Percentiles rank a stretch among this genome's conserved stretches.
These are phyloP conservation scores for Neurospora sp. DNA, from an alignment of 495 filamentous ascomycete genomes.

Conservation along the genomic window DNA sequence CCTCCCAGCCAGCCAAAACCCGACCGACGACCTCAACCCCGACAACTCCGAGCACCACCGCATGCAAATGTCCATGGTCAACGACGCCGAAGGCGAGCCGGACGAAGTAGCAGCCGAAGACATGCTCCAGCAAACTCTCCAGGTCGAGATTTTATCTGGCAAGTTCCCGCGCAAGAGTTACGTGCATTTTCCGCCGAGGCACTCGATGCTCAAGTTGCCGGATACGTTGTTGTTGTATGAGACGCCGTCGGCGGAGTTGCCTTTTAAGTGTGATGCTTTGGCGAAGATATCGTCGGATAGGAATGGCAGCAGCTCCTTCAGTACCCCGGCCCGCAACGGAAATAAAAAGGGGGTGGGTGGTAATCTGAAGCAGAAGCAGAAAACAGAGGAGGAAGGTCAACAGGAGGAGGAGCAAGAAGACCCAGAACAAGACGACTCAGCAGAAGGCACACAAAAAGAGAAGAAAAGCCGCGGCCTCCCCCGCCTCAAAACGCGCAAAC, in stretches of 20 bases:
- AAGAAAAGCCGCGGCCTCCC: not conserved
- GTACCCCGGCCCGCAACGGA: too few relatives aligned
- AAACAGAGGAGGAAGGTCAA: not conserved
- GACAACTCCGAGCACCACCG: not conserved
- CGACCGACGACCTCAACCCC: not conserved
- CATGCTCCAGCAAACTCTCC: not conserved
- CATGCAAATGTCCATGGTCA: not conserved
- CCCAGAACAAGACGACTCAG: not conserved
- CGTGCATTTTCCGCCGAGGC: slow-evolving; percentile 27
- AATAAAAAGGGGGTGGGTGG: not conserved
- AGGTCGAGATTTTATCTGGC: not conserved
- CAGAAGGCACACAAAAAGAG: not conserved
- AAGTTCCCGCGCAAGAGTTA: slow-evolving; percentile 13
- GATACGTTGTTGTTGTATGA: slow-evolving; percentile 27
- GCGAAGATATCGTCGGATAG: not conserved
- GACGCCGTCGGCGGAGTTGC: slow-evolving; percentile 1
- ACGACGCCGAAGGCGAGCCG: not conserved
- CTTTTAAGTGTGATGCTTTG: not conserved
- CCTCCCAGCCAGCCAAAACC: not conserved
- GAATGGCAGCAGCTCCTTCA: not conserved
- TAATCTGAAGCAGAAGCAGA: not conserved
- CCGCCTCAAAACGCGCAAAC: not conserved
- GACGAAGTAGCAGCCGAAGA: not conserved
- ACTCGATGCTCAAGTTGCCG: slow-evolving; percentile 28
- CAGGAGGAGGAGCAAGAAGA: not conserved